phyloP scores from a whole-genome alignment of 768 basidiomycete genomes.

The Russula griseocarnosa region DNA sequence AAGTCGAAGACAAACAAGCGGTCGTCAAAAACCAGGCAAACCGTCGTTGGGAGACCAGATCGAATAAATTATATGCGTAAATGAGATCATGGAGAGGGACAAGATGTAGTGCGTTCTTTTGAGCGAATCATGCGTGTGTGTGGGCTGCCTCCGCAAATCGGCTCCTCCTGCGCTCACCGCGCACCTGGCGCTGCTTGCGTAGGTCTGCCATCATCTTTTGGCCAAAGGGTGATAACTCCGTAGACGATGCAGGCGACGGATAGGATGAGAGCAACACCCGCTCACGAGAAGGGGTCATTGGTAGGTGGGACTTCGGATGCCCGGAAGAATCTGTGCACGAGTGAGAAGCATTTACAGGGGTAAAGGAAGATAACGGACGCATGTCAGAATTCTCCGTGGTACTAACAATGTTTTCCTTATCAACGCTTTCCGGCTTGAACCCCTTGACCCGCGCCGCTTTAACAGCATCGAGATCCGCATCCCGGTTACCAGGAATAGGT shows the following conservation, averaged over 20 bases:
- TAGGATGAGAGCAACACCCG: slow-evolving; percentile 38
- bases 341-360: not conserved
- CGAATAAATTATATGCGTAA: slow-evolving; percentile 21
- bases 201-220: slow-evolving; percentile 64
- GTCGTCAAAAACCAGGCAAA: slow-evolving; percentile 7
- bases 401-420: slow-evolving; percentile 23
- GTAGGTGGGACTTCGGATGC: slow-evolving; percentile 29
- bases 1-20: slow-evolving; percentile 4
- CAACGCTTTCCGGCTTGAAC: slow-evolving; percentile 5
- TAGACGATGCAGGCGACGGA: slow-evolving; percentile 65
- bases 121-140: slow-evolving; percentile 5
- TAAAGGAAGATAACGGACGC: slow-evolving; percentile 1
- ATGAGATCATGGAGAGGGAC: slow-evolving; percentile 4
- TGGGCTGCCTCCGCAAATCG: slow-evolving; percentile 9
- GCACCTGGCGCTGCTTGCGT: slow-evolving; percentile 40
- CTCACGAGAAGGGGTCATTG: slow-evolving; percentile 44
- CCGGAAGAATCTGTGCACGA: slow-evolving; percentile 7
- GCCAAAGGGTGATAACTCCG: slow-evolving; percentile 68
- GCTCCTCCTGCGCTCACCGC: slow-evolving; percentile 16
- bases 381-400: not conserved
- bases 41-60: slow-evolving; percentile 10
- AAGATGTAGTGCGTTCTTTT: not conserved
- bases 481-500: not conserved
- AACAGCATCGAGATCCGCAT: not conserved
- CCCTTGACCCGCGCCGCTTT: slow-evolving; percentile 1